These are phyloP conservation scores for Periconia macrospinosa DNA, from an alignment of 2,329 filamentous ascomycete genomes.

Conservation along the genomic window DNA sequence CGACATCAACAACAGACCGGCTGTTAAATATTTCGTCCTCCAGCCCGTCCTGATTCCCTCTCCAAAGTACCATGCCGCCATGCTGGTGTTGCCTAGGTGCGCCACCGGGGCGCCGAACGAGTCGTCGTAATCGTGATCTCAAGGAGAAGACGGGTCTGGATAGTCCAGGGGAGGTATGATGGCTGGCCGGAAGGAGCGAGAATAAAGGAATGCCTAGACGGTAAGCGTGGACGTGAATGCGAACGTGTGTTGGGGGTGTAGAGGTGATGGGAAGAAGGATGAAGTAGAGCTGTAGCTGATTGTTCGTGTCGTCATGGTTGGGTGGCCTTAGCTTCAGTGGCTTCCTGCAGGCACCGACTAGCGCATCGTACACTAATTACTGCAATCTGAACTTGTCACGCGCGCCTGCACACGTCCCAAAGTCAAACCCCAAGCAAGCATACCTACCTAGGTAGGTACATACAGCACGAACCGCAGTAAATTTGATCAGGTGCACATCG, in stretches of 20 bases:
- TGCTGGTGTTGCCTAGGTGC: conserved; percentile 5
- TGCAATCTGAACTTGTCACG: too few relatives aligned
- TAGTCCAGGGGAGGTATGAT: not conserved
- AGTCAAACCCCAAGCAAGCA: too few relatives aligned
- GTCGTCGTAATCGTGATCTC: not conserved
- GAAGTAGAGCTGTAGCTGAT: not conserved
- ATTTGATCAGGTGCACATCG: too few relatives aligned
- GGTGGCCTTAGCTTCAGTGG: too few relatives aligned
- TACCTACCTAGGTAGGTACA: too few relatives aligned
- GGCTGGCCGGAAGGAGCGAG: not conserved
- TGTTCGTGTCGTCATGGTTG: not conserved
- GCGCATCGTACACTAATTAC: too few relatives aligned
- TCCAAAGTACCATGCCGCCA: conserved; percentile 19
- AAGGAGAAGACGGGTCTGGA: not conserved
- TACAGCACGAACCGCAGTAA: too few relatives aligned
- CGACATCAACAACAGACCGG: conserved; percentile 33
- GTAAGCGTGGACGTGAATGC: not conserved
- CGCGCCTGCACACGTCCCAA: too few relatives aligned
- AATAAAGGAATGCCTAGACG: not conserved
- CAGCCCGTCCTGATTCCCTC: conserved; percentile 7
- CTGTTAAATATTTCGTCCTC: conserved; percentile 25
- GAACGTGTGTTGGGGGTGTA: not conserved
- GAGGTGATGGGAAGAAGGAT: not conserved
- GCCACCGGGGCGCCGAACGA: not conserved
- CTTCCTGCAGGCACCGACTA: too few relatives aligned